Percentiles rank a stretch among this genome's conserved stretches.
phyloP scores from a whole-genome alignment of 1,284 basidiomycete species.

The Sporisorium graminicola region DNA sequence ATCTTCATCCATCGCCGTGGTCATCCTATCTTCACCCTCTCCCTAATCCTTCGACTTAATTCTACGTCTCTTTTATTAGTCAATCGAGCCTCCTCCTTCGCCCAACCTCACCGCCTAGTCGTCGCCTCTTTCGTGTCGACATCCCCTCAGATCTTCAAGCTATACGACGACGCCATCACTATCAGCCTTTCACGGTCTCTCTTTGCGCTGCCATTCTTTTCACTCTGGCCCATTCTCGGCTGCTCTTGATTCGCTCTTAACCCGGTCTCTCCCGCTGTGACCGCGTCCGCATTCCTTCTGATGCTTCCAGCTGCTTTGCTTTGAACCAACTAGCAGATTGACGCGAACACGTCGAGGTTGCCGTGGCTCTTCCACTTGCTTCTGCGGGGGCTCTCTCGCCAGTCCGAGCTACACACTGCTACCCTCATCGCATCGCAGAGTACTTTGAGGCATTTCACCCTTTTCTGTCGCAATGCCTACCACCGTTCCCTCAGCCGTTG shows the following conservation, averaged over 20 bases:
- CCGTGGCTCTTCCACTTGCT: slow-evolving; percentile 6
- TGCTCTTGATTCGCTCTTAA: not conserved
- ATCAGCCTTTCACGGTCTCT: not conserved
- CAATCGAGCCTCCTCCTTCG: not conserved
- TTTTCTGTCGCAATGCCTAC: slow-evolving; percentile 29
- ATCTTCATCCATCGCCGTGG: slow-evolving; percentile 6
- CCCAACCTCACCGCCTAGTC: not conserved
- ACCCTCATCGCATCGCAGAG: not conserved
- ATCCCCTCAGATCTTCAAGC: not conserved
- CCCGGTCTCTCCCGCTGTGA: not conserved
- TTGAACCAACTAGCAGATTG: slow-evolving; percentile 9
- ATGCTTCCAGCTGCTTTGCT: slow-evolving; percentile 13
- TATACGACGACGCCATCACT: not conserved
- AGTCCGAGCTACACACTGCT: not conserved
- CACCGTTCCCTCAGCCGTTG: slow-evolving; percentile 13
- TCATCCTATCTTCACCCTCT: too few species aligned
- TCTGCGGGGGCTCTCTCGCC: slow-evolving; percentile 6
- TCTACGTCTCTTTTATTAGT: not conserved
- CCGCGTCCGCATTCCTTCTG: not conserved
- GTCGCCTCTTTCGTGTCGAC: not conserved
- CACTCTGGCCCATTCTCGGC: not conserved
- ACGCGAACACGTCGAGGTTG: slow-evolving; percentile 16
- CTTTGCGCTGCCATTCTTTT: not conserved
- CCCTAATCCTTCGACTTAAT: not conserved
- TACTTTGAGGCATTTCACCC: too few species aligned